A percentile compares a stretch with the other conserved stretches of the same genome.
phyloP scores from a whole-genome alignment of 257 asterid species.

The Capsicum chinense region DNA sequence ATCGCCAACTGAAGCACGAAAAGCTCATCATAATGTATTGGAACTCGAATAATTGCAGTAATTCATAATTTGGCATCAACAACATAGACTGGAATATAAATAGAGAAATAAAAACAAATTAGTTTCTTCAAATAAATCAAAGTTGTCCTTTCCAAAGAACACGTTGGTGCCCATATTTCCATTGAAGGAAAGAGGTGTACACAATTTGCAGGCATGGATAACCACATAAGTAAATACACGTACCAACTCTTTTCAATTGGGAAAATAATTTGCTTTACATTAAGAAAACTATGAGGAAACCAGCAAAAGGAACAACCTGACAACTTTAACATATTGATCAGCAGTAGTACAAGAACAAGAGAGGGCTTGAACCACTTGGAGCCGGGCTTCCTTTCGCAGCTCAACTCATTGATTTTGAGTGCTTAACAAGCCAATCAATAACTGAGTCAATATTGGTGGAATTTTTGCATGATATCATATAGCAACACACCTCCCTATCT shows the following conservation, averaged over 20 bases:
- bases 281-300: background rate
- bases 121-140: conserved; percentile 1
- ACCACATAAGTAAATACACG: background rate
- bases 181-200: background rate
- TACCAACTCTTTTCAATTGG: background rate
- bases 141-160: background rate
- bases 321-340: background rate
- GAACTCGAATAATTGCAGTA: background rate
- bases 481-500: conserved; percentile 97
- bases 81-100: background rate
- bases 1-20: background rate
- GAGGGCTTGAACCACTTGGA: too few species aligned
- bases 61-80: background rate
- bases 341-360: too few species aligned
- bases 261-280: conserved; percentile 7
- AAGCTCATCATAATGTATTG: background rate
- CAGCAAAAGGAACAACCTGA: conserved; percentile 16
- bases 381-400: background rate
- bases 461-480: conserved; percentile 96
- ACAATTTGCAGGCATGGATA: conserved; percentile 1
- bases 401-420: conserved; percentile 90
- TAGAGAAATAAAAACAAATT: background rate
- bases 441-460: conserved; percentile 94
- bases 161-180: background rate
- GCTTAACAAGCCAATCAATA: conserved; percentile 95